Conservation (phyloP, 805 yeast species). For the Hanseniaspora valbyensis region DNA sequence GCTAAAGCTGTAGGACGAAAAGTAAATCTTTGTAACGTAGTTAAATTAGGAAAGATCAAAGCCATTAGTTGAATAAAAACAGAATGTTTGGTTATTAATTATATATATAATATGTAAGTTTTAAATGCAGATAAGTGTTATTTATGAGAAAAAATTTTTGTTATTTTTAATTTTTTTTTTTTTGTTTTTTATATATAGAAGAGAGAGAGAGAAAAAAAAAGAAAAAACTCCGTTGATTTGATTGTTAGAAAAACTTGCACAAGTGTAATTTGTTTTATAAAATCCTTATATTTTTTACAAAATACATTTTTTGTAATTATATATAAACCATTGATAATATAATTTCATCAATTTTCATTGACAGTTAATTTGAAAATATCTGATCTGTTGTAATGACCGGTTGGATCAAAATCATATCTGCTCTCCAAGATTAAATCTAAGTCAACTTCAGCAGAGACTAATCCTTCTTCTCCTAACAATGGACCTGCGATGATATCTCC, state of each 20-base stretch:
- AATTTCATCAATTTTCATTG: conserved; percentile 27
- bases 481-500: conserved; percentile 39
- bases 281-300: too few relatives aligned
- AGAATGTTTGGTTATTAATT: too few relatives aligned
- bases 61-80: background rate
- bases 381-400: conserved; percentile 36
- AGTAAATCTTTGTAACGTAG: background rate
- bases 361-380: conserved; percentile 36
- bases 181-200: too few relatives aligned
- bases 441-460: conserved; percentile 34
- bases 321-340: background rate
- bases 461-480: conserved; percentile 33
- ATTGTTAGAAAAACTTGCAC: too few relatives aligned
- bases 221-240: too few relatives aligned
- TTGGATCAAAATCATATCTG: conserved; percentile 34
- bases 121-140: too few relatives aligned
- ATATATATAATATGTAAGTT: too few relatives aligned
- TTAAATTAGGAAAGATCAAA: background rate
- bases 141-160: too few relatives aligned
- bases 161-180: too few relatives aligned
- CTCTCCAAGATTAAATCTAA: conserved; percentile 31
- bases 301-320: background rate
- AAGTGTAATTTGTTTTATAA: too few relatives aligned
- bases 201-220: too few relatives aligned
- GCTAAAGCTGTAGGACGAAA: conserved; percentile 14